Conservation (phyloP, 2,329 filamentous ascomycete species). For the Escovopsis sp. region DNA sequence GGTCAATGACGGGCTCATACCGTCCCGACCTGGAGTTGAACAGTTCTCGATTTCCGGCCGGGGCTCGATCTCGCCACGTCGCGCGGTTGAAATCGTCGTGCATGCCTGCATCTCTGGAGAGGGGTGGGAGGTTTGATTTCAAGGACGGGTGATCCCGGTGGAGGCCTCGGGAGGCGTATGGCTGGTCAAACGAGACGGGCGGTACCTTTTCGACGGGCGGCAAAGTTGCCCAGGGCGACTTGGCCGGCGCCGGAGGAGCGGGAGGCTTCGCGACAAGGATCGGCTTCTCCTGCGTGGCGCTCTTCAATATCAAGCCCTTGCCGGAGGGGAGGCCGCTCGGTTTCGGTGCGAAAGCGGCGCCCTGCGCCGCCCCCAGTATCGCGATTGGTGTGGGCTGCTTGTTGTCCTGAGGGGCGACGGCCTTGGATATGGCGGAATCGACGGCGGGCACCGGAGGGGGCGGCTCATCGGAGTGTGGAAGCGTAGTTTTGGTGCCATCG, state of each 20-base stretch:
- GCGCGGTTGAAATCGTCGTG: slow-evolving; percentile 85
- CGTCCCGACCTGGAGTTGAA: slow-evolving; percentile 93
- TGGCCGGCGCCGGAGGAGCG: slow-evolving; percentile 52
- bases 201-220: slow-evolving; percentile 74
- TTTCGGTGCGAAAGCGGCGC: slow-evolving; percentile 26
- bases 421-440: no score
- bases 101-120: slow-evolving; percentile 58
- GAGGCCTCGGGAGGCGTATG: slow-evolving; percentile 30
- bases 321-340: slow-evolving; percentile 34
- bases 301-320: slow-evolving; percentile 51
- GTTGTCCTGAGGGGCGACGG: slow-evolving; percentile 8
- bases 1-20: slow-evolving; percentile 76
- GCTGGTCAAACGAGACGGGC: slow-evolving; percentile 47
- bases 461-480: slow-evolving; percentile 47
- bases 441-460: slow-evolving; percentile 9
- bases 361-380: slow-evolving; percentile 17
- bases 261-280: slow-evolving; percentile 60
- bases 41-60: slow-evolving; percentile 55
- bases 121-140: slow-evolving; percentile 37
- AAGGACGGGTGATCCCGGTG: slow-evolving; percentile 40
- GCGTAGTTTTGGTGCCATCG: slow-evolving; percentile 69
- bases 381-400: slow-evolving; percentile 33
- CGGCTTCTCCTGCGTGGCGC: slow-evolving; percentile 50
- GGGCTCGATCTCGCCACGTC: slow-evolving; percentile 59
- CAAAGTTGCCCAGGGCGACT: slow-evolving; percentile 82